Percentiles rank a stretch among this genome's conserved stretches.
These are phyloP conservation scores for Coemansia sp. DNA, from an alignment of 371 early-diverging fungal genomes.

Conservation along the genomic window DNA sequence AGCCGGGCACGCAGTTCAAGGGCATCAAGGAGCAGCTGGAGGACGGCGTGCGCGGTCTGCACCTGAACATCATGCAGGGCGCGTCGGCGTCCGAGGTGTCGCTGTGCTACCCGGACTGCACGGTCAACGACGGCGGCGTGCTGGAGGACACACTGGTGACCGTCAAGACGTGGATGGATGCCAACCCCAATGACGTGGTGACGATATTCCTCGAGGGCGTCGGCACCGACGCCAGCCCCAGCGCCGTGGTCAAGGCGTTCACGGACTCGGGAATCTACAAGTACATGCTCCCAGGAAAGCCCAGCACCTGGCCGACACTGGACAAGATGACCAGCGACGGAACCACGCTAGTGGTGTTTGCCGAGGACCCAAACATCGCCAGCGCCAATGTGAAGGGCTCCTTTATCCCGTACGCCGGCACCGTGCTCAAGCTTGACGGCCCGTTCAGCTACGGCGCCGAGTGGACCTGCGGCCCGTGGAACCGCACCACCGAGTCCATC, in stretches of 20 bases:
- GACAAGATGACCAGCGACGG: conserved; percentile 28
- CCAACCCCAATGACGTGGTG: conserved; percentile 40
- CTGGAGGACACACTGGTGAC: conserved; percentile 28
- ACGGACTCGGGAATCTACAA: conserved; percentile 28
- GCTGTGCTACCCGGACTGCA: conserved; percentile 42
- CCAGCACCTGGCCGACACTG: conserved; percentile 38
- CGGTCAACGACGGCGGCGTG: conserved; percentile 36
- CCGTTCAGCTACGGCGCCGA: conserved; percentile 28
- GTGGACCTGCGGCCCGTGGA: conserved; percentile 46
- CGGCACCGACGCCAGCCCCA: conserved; percentile 25
- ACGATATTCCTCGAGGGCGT: conserved; percentile 42
- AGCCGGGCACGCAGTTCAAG: conserved; percentile 40
- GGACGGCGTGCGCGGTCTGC: conserved; percentile 48
- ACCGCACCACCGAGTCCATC: conserved; percentile 28
- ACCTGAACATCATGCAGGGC: conserved; percentile 35
- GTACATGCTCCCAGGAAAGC: conserved; percentile 30
- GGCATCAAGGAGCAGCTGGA: conserved; percentile 38
- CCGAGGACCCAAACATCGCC: conserved; percentile 29
- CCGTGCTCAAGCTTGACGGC: conserved; percentile 38
- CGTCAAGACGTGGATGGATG: conserved; percentile 41
- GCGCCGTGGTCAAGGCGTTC: conserved; percentile 34
- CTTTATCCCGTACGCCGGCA: conserved; percentile 29
- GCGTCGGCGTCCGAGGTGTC: conserved; percentile 17
- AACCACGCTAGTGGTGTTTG: conserved; percentile 48
- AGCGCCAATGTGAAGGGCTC: conserved; percentile 32